Percentiles rank a stretch among this genome's conserved stretches.
Evolutionary conservation across 352 stramenopile species (phyloP).

Genomic region (Pythium coloratum): DNA sequence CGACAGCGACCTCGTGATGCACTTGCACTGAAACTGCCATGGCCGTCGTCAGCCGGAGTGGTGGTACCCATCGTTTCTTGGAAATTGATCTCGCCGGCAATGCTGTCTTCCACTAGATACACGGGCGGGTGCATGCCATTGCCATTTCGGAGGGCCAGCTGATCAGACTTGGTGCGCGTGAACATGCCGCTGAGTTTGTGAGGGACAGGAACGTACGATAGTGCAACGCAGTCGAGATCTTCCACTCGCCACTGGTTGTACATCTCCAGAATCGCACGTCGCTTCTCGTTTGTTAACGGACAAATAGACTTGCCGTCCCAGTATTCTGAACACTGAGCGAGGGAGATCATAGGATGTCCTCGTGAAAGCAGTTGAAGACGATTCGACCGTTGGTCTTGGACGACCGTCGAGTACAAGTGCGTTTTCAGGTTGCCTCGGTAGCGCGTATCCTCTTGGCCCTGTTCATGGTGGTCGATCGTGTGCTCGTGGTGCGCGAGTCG

Average conservation of each 20-base stretch:
- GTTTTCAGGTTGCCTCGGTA: slow-evolving; percentile 86
- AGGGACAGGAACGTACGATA: slow-evolving; percentile 79
- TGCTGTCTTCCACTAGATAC: slow-evolving; percentile 81
- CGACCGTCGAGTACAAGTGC: slow-evolving; percentile 83
- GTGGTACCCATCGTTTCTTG: slow-evolving; percentile 29
- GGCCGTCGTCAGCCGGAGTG: slow-evolving; percentile 7
- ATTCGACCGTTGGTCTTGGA: slow-evolving; percentile 81
- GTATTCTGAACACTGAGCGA: slow-evolving; percentile 82
- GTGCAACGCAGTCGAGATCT: slow-evolving; percentile 80
- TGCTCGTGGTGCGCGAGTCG: slow-evolving; percentile 81
- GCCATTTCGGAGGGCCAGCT: slow-evolving; percentile 22
- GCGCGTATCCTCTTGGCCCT: slow-evolving; percentile 81
- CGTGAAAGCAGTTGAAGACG: slow-evolving; percentile 77
- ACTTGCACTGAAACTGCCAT: slow-evolving; percentile 17
- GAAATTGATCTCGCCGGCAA: slow-evolving; percentile 44
- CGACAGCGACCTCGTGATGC: slow-evolving; percentile 17
- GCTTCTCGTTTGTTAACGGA: slow-evolving; percentile 75
- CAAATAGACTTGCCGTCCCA: slow-evolving; percentile 90
- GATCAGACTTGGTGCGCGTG: slow-evolving; percentile 23
- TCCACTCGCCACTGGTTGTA: slow-evolving; percentile 89
- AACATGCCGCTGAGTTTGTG: slow-evolving; percentile 74
- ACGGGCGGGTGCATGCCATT: slow-evolving; percentile 58
- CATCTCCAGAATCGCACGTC: slow-evolving; percentile 82
- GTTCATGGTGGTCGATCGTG: slow-evolving; percentile 82
- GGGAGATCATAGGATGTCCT: slow-evolving; percentile 68